phyloP scores from a whole-genome alignment of 2,329 filamentous ascomycete genomes.

The Arthrobotrys sinensis region DNA sequence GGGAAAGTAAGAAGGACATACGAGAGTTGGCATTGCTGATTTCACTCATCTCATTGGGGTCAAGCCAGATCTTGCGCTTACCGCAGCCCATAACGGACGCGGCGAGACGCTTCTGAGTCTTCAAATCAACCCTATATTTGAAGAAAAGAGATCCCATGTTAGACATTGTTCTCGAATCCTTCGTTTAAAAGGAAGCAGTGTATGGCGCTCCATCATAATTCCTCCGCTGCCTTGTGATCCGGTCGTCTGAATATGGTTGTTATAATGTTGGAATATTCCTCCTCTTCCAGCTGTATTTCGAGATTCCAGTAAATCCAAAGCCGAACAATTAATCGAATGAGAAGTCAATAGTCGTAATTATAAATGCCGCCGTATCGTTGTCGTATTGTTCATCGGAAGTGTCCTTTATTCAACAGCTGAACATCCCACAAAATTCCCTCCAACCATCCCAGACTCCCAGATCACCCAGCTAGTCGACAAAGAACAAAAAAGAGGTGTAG shows the following conservation, averaged over 20 bases:
- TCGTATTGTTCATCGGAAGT: constrained; percentile 2
- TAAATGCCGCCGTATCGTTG: background rate
- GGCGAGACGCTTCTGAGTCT: constrained; percentile 99
- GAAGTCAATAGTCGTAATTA: background rate
- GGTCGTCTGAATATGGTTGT: background rate
- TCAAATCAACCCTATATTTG: constrained; percentile 92
- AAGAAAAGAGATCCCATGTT: constrained; percentile 56
- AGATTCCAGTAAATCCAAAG: background rate
- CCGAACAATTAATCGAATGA: background rate
- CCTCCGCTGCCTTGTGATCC: constrained; percentile 12
- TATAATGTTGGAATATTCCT: background rate
- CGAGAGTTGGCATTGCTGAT: constrained; percentile 99
- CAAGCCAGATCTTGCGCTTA: constrained; percentile 99
- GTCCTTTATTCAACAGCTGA: background rate
- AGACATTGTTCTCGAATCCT: constrained; percentile 30
- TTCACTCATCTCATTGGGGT: constrained; percentile 99
- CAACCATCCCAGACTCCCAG: constrained; percentile 22
- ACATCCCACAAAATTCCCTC: constrained; percentile 11
- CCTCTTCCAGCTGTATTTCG: constrained; percentile 21
- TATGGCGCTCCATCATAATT: background rate
- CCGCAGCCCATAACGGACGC: constrained; percentile 98
- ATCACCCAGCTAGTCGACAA: constrained; percentile 14
- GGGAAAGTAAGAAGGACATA: constrained; percentile 44
- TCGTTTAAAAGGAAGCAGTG: background rate
- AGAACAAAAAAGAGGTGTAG: constrained; percentile 3